Evolutionary conservation across 2,329 filamentous ascomycete genomes (phyloP).

Genomic region (Acarospora socialis): DNA sequence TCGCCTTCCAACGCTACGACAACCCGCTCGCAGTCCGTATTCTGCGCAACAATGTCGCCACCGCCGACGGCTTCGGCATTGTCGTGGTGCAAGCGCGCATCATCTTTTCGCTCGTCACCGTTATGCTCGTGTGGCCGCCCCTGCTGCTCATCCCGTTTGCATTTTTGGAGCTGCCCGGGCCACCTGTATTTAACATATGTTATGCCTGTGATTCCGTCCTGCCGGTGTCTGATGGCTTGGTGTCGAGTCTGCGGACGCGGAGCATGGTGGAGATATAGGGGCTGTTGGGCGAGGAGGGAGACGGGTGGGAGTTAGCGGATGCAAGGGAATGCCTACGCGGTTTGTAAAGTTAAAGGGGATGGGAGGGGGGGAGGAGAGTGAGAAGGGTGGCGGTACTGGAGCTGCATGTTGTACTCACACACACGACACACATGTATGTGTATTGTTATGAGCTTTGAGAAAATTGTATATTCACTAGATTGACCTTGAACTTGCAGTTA

Average conservation of each 20-base stretch:
- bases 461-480: too few relatives aligned
- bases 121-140: conserved; percentile 28
- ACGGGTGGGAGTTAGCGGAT: conserved; percentile 29
- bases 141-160: conserved; percentile 20
- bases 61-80: conserved; percentile 53
- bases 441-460: too few relatives aligned
- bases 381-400: too few relatives aligned
- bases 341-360: too few relatives aligned
- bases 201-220: conserved; percentile 50
- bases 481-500: too few relatives aligned
- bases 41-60: conserved; percentile 47
- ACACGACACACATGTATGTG: too few relatives aligned
- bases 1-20: conserved; percentile 61
- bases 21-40: conserved; percentile 45
- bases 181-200: conserved; percentile 52
- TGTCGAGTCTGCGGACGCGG: conserved; percentile 50
- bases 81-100: conserved; percentile 58
- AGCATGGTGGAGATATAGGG: conserved; percentile 48
- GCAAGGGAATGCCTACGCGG: too few relatives aligned
- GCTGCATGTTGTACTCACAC: too few relatives aligned
- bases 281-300: conserved; percentile 33
- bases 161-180: conserved; percentile 35
- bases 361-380: too few relatives aligned
- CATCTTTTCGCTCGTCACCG: conserved; percentile 38
- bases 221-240: conserved; percentile 51